Base-by-base conservation (phyloP, 495 filamentous ascomycete genomes). In the Hyaloscypha variabilis region DNA sequence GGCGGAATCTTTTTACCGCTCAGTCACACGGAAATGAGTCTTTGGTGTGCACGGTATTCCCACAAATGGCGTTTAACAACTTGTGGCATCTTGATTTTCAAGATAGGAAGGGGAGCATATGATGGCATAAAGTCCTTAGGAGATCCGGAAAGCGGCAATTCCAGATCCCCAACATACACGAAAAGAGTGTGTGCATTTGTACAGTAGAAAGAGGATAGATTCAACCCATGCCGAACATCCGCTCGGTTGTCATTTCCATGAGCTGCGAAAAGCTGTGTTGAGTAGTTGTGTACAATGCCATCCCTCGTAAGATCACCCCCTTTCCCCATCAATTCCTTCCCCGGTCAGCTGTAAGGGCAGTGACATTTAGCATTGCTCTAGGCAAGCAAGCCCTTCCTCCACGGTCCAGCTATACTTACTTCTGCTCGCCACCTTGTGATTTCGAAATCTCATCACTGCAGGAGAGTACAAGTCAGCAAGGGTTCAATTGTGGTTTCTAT, bases 1-100 rank as follows among this genome's bases (percentile, higher is more conserved):
- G 3, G 87, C 88, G 8, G 91, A 95, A 74, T 89, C 90, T 71
- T 94, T 95, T 75, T 93, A 91, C 73, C 85, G 89, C 36, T 93
- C 90, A 19, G 93, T 88, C 75, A 87, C 88, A 58, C 82, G 85
- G 56, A 82, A 85, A 72, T 88, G 60, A 61, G 25, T 58, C 46
- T 17, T 10, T 61, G 46, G 36, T 52, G n/a, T 23, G 26, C 46
- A 63, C 63, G 21, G 42, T 61, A 30, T 62, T 24, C 17, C 39
- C 39, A 46, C 4, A 13, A 50, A 46, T 67, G 66, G 68, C 65
- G 67, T 69, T 69, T n/a, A 52, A 34, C 39, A 51, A 25, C 13
- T 57, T 68, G 52, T 67, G 54, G 58, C 31, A 68, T 67, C 64
- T 66, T 70, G 54, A 66, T n/a, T 42, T 60, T 62, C 21, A 34